phyloP scores from a whole-genome alignment of 257 asterid genomes.

The Rubia yunnanensis region DNA sequence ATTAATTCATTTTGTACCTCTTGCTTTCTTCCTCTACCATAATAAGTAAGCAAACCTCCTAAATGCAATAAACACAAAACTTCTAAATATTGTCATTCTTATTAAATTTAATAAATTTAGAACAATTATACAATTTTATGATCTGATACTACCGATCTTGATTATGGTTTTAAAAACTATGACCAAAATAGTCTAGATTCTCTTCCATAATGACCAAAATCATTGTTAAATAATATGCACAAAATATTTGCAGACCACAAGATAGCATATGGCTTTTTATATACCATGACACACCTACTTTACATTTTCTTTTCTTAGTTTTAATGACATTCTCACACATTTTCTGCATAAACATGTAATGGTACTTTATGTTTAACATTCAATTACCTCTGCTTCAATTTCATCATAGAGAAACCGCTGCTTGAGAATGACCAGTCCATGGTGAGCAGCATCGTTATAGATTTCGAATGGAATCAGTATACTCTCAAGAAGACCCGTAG shows the following conservation, averaged over 20 bases:
- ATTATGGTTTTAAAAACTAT: no score
- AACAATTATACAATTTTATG: no score
- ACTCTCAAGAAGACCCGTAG: constrained; percentile 80
- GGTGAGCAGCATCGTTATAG: constrained; percentile 97
- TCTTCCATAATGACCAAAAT: background rate
- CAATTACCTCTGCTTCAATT: constrained; percentile 96
- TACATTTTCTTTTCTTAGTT: background rate
- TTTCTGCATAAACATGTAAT: background rate
- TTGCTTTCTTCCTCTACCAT: no score
- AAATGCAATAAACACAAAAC: no score
- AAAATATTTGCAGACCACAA: background rate
- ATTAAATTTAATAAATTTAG: no score
- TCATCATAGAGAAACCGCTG: constrained; percentile 98
- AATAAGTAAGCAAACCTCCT: no score
- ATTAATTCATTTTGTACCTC: no score
- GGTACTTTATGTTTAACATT: background rate
- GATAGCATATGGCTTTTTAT: background rate
- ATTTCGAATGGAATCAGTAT: constrained; percentile 90
- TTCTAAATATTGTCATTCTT: no score
- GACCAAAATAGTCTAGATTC: background rate
- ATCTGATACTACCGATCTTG: no score
- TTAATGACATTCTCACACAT: background rate
- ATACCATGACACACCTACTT: background rate
- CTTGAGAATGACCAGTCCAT: constrained; percentile 82
- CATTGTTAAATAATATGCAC: background rate